These are phyloP conservation scores for Ashbya aceris DNA, from an alignment of 1,139 yeast species.

Conservation along the genomic window DNA sequence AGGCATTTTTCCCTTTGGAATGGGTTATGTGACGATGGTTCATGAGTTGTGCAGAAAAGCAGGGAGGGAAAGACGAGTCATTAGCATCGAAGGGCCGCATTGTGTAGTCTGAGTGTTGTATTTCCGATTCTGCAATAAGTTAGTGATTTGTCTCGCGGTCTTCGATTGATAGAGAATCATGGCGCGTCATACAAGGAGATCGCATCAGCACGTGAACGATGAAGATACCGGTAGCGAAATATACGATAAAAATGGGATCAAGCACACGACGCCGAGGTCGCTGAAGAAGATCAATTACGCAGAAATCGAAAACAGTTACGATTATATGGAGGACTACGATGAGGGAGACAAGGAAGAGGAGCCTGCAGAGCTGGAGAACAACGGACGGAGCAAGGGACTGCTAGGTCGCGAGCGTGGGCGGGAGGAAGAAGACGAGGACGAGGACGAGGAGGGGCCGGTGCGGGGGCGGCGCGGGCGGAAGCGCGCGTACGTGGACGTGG, in stretches of 20 bases:
- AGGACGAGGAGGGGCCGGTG: slow-evolving; percentile 18
- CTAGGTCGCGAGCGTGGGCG: slow-evolving; percentile 3
- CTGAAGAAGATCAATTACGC: slow-evolving; percentile 29
- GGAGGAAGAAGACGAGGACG: slow-evolving; percentile 8
- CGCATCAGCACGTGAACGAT: slow-evolving; percentile 8
- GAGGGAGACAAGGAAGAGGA: slow-evolving; percentile 8
- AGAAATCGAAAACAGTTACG: slow-evolving; percentile 28
- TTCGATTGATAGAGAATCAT: slow-evolving; percentile 9
- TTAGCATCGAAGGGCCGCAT: too few species aligned
- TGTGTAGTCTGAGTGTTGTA: too few species aligned
- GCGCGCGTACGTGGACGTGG: slow-evolving; percentile 5
- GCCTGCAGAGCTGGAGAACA: neutral
- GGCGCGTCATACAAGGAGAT: slow-evolving; percentile 22
- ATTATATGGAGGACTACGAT: slow-evolving; percentile 24
- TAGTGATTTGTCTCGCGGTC: slow-evolving; percentile 2
- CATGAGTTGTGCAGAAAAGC: too few species aligned
- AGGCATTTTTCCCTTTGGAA: too few species aligned
- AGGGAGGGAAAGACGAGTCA: too few species aligned
- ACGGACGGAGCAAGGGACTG: slow-evolving; percentile 7
- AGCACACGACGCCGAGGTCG: slow-evolving; percentile 26
- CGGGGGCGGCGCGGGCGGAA: slow-evolving; percentile 7
- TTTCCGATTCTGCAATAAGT: too few species aligned
- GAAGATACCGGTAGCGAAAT: slow-evolving; percentile 11
- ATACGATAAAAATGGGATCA: slow-evolving; percentile 25
- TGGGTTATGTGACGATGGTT: too few species aligned